Evolutionary conservation across 257 asterid genomes (phyloP).

Genomic region (Paraleonurus japonicus): DNA sequence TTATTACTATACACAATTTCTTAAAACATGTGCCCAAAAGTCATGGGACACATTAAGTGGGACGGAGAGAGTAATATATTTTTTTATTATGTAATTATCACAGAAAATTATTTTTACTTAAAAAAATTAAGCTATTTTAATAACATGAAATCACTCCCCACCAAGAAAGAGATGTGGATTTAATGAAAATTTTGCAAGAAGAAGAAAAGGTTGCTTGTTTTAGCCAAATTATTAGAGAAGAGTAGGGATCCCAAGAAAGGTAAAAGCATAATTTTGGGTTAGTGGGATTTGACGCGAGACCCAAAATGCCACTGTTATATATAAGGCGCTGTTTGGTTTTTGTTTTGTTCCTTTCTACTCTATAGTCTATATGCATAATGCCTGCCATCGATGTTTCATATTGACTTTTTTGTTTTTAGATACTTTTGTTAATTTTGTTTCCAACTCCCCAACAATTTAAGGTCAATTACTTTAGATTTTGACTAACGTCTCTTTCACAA

Average conservation of each 20-base stretch:
- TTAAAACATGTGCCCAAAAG: too few species aligned
- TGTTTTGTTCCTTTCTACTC: constrained; percentile 41
- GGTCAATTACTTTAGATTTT: background rate
- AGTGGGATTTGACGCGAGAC: constrained; percentile 33
- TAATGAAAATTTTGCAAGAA: constrained; percentile 7
- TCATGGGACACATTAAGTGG: too few species aligned
- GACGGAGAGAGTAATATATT: too few species aligned
- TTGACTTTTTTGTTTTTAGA: background rate
- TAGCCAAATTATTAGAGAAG: constrained; percentile 24
- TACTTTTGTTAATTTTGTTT: background rate
- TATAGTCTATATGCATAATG: too few species aligned
- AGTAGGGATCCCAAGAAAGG: constrained; percentile 37
- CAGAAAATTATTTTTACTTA: too few species aligned
- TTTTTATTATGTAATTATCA: background rate
- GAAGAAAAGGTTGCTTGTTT: constrained; percentile 22
- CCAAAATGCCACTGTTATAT: constrained; percentile 23
- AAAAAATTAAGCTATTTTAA: background rate
- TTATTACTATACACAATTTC: too few species aligned
- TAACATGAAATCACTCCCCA: background rate
- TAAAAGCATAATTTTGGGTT: constrained; percentile 22
- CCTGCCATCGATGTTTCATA: background rate
- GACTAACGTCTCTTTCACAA: background rate
- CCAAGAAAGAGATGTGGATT: background rate
- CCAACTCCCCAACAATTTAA: background rate
- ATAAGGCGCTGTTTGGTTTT: constrained; percentile 6